Percentiles rank a stretch among this genome's conserved stretches.
These are phyloP conservation scores for Terfezia claveryi DNA, from an alignment of 495 filamentous ascomycete genomes.

Conservation along the genomic window DNA sequence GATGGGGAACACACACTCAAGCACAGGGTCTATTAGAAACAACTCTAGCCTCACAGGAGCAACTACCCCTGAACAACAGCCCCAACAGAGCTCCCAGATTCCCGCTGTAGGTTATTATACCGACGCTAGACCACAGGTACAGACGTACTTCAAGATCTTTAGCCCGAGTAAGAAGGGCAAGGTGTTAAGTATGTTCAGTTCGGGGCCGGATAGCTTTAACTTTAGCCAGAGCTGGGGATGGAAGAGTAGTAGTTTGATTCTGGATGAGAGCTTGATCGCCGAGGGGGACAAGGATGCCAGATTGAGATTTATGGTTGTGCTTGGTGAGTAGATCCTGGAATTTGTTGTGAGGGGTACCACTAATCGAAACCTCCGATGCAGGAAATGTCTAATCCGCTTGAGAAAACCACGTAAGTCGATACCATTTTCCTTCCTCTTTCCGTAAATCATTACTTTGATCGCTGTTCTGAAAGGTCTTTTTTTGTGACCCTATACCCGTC, in stretches of 20 bases:
- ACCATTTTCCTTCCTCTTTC: no score
- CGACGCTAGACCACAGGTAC: conserved; percentile 33
- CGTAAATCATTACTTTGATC: no score
- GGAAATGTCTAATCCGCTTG: no score
- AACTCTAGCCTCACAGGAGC: not conserved
- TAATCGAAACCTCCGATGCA: no score
- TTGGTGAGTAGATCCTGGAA: conserved; percentile 20
- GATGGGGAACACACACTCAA: not conserved
- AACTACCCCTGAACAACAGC: not conserved
- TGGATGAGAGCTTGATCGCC: conserved; percentile 29
- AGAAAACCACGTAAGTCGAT: no score
- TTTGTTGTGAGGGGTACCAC: no score
- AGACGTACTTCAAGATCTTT: conserved; percentile 44
- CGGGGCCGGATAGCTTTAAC: conserved; percentile 37
- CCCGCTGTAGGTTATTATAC: conserved; percentile 31
- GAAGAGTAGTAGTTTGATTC: conserved; percentile 36
- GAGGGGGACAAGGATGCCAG: conserved; percentile 26
- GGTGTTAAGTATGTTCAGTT: conserved; percentile 35
- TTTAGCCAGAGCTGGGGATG: conserved; percentile 43
- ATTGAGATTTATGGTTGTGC: conserved; percentile 36
- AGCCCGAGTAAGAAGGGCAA: conserved; percentile 33
- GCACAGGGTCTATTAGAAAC: not conserved
- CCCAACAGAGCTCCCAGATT: conserved; percentile 1
- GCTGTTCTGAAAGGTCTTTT: no score
- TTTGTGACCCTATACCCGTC: no score